Base-by-base conservation (phyloP, 1,284 basidiomycete species). In the Coniferiporia weirii region DNA sequence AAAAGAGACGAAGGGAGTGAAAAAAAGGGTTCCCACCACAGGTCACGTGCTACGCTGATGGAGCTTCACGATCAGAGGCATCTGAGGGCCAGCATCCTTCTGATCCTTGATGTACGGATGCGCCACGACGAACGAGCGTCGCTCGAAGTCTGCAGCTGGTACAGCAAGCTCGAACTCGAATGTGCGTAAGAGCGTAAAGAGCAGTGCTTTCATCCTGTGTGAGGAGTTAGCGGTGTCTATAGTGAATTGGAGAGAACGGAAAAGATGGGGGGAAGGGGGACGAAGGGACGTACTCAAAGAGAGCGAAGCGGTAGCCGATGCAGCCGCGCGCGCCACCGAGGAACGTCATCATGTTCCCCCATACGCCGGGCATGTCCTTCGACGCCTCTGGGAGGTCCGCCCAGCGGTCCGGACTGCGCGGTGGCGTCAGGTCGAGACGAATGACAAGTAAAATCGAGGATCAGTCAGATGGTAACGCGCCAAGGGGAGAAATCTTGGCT, bases 221-320 rank as follows among this genome's bases (percentile, higher is more conserved):
- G 15, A 38, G 50, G 19, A 20, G 12, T 19, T 19, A 56, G 13
- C 17, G n/a, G 15, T 59, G 27, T 5, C 3, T 27, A 5, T 27
- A 5, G 27, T 27, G 27, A 27, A 27, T 27, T 27, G 27, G 27
- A 5, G 27, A 5, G 27, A 27, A 20, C 7, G 35, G 17, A 34
- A 1, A 47, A 22, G 38, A 50, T 38, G 32, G 49, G 20, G 10
- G 9, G 17, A 48, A 57, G 48, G 7, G n/a, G 27, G 12, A 32
- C 15, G 8, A 27, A 27, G 27, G 27, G 27, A 27, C 67, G 61
- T 55, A 70, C 69, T 79, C 78, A 10, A 72, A 69, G 15, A 79
- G 57, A 5, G 78, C 74, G 59, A 80, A 78, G 10, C 75, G 71
- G 65, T 74, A 79, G 1, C 79, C 79, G 45, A 73, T 72, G 59